Base-by-base conservation (phyloP, 768 basidiomycete species). In the Boletales sp. region DNA sequence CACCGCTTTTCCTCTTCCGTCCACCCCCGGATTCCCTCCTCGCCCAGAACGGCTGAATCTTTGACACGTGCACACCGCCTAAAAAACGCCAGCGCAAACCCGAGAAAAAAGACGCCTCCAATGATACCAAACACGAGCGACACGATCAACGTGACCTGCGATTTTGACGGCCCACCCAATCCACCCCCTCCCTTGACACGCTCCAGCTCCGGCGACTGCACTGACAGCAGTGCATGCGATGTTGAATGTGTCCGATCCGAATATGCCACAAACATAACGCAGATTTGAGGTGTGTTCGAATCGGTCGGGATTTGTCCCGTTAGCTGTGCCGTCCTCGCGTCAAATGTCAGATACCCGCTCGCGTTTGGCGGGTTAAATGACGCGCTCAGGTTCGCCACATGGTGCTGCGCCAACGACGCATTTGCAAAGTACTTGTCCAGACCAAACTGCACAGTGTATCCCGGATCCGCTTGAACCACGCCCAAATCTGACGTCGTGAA, bases 1-100 rank as follows among this genome's bases (percentile, higher is more conserved):
- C 85, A 88, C 55, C 72, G 77, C 52, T 76, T 79, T 53, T 89
- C 87, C 52, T 78, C 78, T 43, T 81, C 82, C 15, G 80, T 79
- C 79, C 76, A 84, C 3, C 74, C 80, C 27, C 69, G 72, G 24
- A 68, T 69, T 12, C 79, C 84, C 60, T 82, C 82, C 58, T 84
- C 80, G 17, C 81, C 83, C 2, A 71, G 63, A n/a, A 81, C 52
- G 5, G 80, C 86, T 1, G 81, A 74, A 60, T 87, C 86, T 39
- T 79, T 73, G 35, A 85, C 78, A 47, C 72, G 72, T 1, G 79
- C 77, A 50, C 76, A 84, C 36, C 76, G 73, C 38, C 84, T 73
- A 52, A 85, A 69, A 38, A 72, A 51, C 2, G 86, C 81, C 40
- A 89, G 65, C n/a, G 76, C 64, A 19, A 76, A 70, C 2, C 75